These are phyloP conservation scores for Escovopsis sp. DNA, from an alignment of 2,329 filamentous ascomycete species.

Conservation along the genomic window DNA sequence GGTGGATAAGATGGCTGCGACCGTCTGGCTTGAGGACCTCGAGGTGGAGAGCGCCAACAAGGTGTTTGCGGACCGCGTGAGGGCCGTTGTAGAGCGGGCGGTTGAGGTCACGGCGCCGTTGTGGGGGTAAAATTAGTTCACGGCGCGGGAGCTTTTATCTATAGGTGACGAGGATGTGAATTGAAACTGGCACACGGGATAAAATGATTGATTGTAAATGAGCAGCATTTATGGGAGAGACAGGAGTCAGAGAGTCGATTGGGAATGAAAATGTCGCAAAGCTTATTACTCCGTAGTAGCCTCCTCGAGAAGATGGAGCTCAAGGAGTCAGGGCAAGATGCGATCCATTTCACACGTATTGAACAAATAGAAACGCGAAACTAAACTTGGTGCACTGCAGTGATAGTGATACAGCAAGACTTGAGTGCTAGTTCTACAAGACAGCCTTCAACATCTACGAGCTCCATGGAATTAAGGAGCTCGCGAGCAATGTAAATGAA, in stretches of 20 bases:
- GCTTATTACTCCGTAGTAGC: not conserved
- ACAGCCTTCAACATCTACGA: too few species aligned
- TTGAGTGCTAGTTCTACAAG: constrained; percentile 15
- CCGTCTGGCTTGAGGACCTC: constrained; percentile 81
- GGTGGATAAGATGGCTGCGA: constrained; percentile 76
- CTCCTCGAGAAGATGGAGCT: too few species aligned
- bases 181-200: not conserved
- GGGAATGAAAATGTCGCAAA: not conserved
- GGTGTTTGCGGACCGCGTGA: constrained; percentile 68
- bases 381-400: constrained; percentile 1
- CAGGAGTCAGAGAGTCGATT: too few species aligned
- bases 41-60: constrained; percentile 77
- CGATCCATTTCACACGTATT: too few species aligned
- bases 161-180: not conserved
- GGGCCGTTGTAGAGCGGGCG: constrained; percentile 77
- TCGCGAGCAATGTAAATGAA: not conserved
- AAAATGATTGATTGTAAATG: not conserved
- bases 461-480: too few species aligned
- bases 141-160: constrained; percentile 4
- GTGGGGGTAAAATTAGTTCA: constrained; percentile 30
- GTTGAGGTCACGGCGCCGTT: constrained; percentile 75
- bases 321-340: too few species aligned
- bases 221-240: too few species aligned
- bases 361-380: not conserved
- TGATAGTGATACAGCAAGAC: constrained; percentile 16